Percentiles rank a stretch among this genome's conserved stretches.
phyloP scores from a whole-genome alignment of 1,284 basidiomycete genomes.

The Sporisorium graminicola region DNA sequence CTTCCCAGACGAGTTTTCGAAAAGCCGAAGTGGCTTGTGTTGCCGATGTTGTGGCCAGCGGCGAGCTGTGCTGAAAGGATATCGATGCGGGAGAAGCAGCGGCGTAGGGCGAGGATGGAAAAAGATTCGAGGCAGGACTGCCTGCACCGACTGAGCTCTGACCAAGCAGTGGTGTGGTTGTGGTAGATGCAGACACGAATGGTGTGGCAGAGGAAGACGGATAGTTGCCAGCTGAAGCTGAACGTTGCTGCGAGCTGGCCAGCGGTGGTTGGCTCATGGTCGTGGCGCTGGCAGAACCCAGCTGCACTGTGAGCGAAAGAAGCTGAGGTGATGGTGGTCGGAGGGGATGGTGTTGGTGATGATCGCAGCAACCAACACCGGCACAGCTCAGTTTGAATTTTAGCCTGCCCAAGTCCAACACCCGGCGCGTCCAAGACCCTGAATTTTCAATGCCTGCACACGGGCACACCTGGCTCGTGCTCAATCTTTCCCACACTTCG shows the following conservation, averaged over 20 bases:
- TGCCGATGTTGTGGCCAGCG: background rate
- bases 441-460: conserved; percentile 2
- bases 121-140: conserved; percentile 17
- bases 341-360: background rate
- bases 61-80: conserved; percentile 6
- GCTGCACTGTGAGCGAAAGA: background rate
- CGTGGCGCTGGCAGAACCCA: too few species aligned
- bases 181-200: conserved; percentile 16
- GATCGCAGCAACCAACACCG: conserved; percentile 16
- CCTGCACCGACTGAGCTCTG: conserved; percentile 15
- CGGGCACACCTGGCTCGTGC: conserved; percentile 25
- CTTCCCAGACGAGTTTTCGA: conserved; percentile 53
- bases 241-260: conserved; percentile 39
- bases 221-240: conserved; percentile 41
- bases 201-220: conserved; percentile 21
- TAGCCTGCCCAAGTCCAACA: conserved; percentile 1
- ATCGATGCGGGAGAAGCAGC: conserved; percentile 20
- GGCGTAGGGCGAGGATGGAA: conserved; percentile 20
- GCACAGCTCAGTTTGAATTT: conserved; percentile 7
- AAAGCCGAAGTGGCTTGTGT: conserved; percentile 27
- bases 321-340: conserved; percentile 7
- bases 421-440: conserved; percentile 26
- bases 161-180: conserved; percentile 22
- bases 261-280: conserved; percentile 35
- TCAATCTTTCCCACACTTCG: background rate